Percentiles rank a stretch among this genome's conserved stretches.
Evolutionary conservation across 192 early-diverging fungal genomes (phyloP).

Genomic region (Gaertneriomyces sp.): DNA sequence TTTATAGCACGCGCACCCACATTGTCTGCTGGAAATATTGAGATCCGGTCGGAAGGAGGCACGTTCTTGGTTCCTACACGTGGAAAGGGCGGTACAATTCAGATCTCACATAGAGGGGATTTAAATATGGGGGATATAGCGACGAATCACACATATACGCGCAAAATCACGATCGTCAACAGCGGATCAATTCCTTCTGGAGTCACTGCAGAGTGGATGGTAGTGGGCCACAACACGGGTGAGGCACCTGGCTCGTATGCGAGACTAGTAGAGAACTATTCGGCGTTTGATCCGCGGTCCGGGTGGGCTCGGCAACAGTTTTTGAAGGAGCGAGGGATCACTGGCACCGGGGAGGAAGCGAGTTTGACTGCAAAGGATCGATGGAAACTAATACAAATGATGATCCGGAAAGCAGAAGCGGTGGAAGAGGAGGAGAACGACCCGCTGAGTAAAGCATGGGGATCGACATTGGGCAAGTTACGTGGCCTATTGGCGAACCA

Average conservation of each 20-base stretch:
- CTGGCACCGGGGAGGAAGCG: conserved; percentile 10
- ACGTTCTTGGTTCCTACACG: conserved; percentile 43
- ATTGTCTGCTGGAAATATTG: conserved; percentile 40
- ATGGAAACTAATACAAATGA: conserved; percentile 29
- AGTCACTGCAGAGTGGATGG: conserved; percentile 53
- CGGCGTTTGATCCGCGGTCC: conserved; percentile 50
- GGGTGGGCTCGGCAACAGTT: conserved; percentile 50
- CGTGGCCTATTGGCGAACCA: conserved; percentile 5
- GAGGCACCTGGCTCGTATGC: conserved; percentile 37
- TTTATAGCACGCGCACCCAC: conserved; percentile 46
- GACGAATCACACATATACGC: conserved; percentile 48
- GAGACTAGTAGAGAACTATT: conserved; percentile 46
- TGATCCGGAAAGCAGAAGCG: conserved; percentile 41
- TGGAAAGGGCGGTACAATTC: conserved; percentile 58
- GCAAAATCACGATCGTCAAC: conserved; percentile 51
- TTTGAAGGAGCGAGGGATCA: conserved; percentile 37
- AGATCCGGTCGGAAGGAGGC: conserved; percentile 46
- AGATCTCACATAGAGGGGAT: conserved; percentile 54
- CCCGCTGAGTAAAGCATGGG: conserved; percentile 30
- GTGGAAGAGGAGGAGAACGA: conserved; percentile 17
- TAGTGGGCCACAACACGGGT: conserved; percentile 47
- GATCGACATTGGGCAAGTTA: conserved; percentile 21
- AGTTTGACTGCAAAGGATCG: conserved; percentile 37
- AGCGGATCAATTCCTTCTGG: conserved; percentile 54
- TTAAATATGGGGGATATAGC: conserved; percentile 62